A percentile compares a stretch with the other conserved stretches of the same genome.
Conservation (phyloP, 2,329 filamentous ascomycete genomes). For the Myriosclerotinia curreyana region DNA sequence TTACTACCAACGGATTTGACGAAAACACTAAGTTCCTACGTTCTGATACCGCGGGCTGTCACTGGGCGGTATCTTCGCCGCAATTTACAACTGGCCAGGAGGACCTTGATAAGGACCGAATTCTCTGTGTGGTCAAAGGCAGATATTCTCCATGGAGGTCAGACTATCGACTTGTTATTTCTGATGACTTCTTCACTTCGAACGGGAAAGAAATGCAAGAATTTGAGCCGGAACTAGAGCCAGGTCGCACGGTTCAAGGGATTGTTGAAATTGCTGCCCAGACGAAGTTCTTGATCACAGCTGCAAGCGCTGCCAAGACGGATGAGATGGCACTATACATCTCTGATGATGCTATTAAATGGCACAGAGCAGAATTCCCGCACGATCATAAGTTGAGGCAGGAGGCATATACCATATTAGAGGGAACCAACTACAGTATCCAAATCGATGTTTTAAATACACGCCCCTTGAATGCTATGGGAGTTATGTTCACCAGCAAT, state of each 20-base stretch:
- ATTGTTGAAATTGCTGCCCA: slow-evolving; percentile 78
- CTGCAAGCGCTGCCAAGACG: slow-evolving; percentile 73
- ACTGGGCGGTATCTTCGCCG: slow-evolving; percentile 78
- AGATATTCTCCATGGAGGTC: slow-evolving; percentile 66
- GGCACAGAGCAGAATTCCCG: slow-evolving; percentile 90
- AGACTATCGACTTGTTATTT: slow-evolving; percentile 75
- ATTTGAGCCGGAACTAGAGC: slow-evolving; percentile 74
- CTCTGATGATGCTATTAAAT: slow-evolving; percentile 75
- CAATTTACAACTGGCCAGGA: slow-evolving; percentile 68
- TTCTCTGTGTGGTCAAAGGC: slow-evolving; percentile 78
- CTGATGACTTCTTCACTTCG: slow-evolving; percentile 77
- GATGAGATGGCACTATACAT: slow-evolving; percentile 92
- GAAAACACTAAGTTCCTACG: slow-evolving; percentile 62
- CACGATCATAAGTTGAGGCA: slow-evolving; percentile 76
- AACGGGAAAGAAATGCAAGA: slow-evolving; percentile 52
- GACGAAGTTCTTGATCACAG: slow-evolving; percentile 83
- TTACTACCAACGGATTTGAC: slow-evolving; percentile 84
- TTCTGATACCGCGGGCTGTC: slow-evolving; percentile 69
- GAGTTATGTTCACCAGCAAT: slow-evolving; percentile 90
- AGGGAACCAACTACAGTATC: slow-evolving; percentile 97
- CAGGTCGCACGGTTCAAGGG: slow-evolving; percentile 70
- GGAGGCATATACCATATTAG: slow-evolving; percentile 87
- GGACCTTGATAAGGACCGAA: slow-evolving; percentile 64
- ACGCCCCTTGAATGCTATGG: slow-evolving; percentile 66
- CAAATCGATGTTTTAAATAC: slow-evolving; percentile 88